Evolutionary conservation across 805 yeast genomes (phyloP).

Genomic region (Spencermartinsiella europaea): DNA sequence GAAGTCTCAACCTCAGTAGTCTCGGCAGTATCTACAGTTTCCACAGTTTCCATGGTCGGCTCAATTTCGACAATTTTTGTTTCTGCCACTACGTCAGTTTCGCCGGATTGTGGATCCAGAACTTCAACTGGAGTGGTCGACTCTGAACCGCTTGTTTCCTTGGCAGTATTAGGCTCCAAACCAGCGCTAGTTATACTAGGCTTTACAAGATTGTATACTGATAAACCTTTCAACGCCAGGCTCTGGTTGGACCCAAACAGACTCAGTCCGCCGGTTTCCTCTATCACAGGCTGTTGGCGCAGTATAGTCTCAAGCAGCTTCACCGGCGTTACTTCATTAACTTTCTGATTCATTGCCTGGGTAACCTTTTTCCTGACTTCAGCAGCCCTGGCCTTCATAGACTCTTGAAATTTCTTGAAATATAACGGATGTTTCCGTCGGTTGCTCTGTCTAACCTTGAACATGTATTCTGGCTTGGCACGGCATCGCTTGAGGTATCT

Average conservation of each 20-base stretch:
- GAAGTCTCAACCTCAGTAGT: neutral
- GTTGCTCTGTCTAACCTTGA: constrained; percentile 35
- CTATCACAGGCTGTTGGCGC: constrained; percentile 17
- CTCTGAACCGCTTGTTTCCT: constrained; percentile 18
- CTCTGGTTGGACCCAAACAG: neutral
- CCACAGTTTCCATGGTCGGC: constrained; percentile 22
- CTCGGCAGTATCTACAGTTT: constrained; percentile 3
- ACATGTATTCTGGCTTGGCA: constrained; percentile 51
- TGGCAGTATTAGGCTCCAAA: constrained; percentile 23
- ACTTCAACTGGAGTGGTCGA: constrained; percentile 3
- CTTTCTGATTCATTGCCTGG: constrained; percentile 37
- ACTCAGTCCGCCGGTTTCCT: constrained; percentile 17
- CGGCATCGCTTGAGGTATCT: constrained; percentile 56
- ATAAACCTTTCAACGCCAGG: constrained; percentile 16
- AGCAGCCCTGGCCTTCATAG: constrained; percentile 8
- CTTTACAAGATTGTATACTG: neutral
- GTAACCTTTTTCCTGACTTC: constrained; percentile 39
- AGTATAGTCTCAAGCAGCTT: constrained; percentile 28
- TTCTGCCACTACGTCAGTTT: constrained; percentile 4
- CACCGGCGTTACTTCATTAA: constrained; percentile 30
- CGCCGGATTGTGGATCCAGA: constrained; percentile 2
- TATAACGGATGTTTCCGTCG: constrained; percentile 17
- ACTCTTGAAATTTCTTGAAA: constrained; percentile 12
- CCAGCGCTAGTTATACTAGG: constrained; percentile 23
- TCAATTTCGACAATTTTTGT: neutral